phyloP scores from a whole-genome alignment of 768 basidiomycete species.

The Pulveroboletus sp. region DNA sequence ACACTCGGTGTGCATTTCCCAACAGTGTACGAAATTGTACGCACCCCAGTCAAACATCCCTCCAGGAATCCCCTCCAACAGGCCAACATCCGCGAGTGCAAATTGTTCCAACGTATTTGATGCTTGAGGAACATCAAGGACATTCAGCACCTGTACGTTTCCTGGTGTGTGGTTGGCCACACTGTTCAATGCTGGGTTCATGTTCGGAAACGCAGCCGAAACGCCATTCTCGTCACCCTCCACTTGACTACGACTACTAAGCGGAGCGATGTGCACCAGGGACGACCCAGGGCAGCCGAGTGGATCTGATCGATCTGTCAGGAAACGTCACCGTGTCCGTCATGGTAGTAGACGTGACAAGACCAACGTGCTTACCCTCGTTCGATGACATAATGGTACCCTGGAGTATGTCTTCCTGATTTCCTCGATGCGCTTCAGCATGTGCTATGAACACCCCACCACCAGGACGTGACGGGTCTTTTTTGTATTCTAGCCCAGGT shows the following conservation, averaged over 20 bases:
- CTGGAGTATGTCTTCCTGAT: conserved; percentile 53
- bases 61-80: conserved; percentile 77
- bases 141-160: conserved; percentile 76
- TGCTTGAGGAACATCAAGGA: conserved; percentile 60
- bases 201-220: conserved; percentile 42
- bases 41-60: conserved; percentile 88
- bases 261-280: conserved; percentile 58
- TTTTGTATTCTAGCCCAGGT: conserved; percentile 65
- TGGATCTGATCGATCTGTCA: conserved; percentile 15
- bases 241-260: conserved; percentile 30
- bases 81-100: conserved; percentile 62
- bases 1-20: neutral
- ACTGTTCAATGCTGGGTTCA: conserved; percentile 76
- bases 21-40: conserved; percentile 29
- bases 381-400: conserved; percentile 55
- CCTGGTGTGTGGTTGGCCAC: conserved; percentile 33
- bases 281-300: conserved; percentile 29
- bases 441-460: conserved; percentile 80
- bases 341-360: conserved; percentile 8
- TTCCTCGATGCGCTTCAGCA: conserved; percentile 41
- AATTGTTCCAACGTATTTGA: conserved; percentile 58
- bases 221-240: conserved; percentile 27
- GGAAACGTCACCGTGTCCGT: conserved; percentile 1
- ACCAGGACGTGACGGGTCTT: conserved; percentile 80
- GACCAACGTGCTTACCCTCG: conserved; percentile 42